phyloP scores from a whole-genome alignment of 176 grass and related monocot genomes.

The Avena eriantha region DNA sequence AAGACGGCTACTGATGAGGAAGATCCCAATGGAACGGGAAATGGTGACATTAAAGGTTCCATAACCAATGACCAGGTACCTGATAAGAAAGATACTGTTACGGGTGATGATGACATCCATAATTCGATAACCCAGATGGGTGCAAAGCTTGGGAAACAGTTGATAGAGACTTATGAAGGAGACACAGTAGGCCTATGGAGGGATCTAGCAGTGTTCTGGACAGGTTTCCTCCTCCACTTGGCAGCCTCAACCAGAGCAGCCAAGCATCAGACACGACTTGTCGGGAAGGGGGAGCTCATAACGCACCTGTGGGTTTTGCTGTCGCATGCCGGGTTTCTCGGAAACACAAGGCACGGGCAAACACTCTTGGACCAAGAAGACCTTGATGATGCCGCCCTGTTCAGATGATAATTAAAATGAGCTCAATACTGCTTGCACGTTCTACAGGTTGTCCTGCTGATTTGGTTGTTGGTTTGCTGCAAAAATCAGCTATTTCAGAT shows the following conservation, averaged over 20 bases:
- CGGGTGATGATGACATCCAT: no score
- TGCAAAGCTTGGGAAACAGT: background rate
- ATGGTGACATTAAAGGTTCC: background rate
- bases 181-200: background rate
- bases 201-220: conserved; percentile 15
- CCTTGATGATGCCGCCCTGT: background rate
- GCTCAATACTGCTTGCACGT: background rate
- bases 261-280: conserved; percentile 1
- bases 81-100: background rate
- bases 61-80: background rate
- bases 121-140: background rate
- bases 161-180: fast-evolving
- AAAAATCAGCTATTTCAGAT: background rate
- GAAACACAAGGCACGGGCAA: background rate
- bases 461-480: background rate
- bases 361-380: background rate
- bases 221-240: conserved; percentile 28
- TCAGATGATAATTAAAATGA: background rate
- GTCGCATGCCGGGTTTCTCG: background rate
- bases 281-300: background rate
- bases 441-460: background rate
- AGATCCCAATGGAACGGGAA: background rate
- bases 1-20: background rate
- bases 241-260: background rate
- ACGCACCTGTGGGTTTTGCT: conserved; percentile 29